Percentiles rank a stretch among this genome's conserved stretches.
Conservation (phyloP, 2,329 filamentous ascomycete species). For the Phyllosticta citriasiana region DNA sequence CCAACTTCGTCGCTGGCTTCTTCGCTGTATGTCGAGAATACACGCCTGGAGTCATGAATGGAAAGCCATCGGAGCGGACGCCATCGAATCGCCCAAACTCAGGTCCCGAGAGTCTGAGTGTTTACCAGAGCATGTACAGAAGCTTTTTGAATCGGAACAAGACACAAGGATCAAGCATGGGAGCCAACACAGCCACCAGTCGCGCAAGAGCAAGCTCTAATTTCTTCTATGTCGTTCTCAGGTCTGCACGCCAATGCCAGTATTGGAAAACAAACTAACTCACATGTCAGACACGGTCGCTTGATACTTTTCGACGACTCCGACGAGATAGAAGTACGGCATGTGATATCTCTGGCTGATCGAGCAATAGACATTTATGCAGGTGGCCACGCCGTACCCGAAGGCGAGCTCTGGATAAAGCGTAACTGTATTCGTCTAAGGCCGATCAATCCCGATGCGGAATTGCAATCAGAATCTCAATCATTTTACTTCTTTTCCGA, state of each 20-base stretch:
- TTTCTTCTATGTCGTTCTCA: no score
- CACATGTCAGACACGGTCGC: conserved; percentile 63
- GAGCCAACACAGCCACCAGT: conserved; percentile 19
- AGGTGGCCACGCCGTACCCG: conserved; percentile 65
- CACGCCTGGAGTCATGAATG: conserved; percentile 81
- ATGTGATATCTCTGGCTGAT: conserved; percentile 86
- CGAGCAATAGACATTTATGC: conserved; percentile 79
- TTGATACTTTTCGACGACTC: conserved; percentile 96
- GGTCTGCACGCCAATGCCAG: no score
- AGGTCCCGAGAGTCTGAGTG: conserved; percentile 73
- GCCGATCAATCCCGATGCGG: conserved; percentile 46
- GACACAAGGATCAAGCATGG: conserved; percentile 49
- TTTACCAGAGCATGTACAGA: conserved; percentile 97
- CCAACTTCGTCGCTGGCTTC: conserved; percentile 79
- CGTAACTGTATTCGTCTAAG: conserved; percentile 76
- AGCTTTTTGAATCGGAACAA: conserved; percentile 75
- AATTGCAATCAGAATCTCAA: conserved; percentile 49
- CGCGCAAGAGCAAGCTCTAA: no score
- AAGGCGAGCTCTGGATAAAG: conserved; percentile 94
- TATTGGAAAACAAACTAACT: no score
- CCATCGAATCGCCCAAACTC: conserved; percentile 73
- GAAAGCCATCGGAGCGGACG: conserved; percentile 78
- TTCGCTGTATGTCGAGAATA: conserved; percentile 97
- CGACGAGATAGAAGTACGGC: conserved; percentile 88
- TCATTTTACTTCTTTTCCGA: conserved; percentile 94